A percentile compares a stretch with the other conserved stretches of the same genome.
These are phyloP conservation scores for Rhazya stricta DNA, from an alignment of 257 asterid genomes.

Conservation along the genomic window DNA sequence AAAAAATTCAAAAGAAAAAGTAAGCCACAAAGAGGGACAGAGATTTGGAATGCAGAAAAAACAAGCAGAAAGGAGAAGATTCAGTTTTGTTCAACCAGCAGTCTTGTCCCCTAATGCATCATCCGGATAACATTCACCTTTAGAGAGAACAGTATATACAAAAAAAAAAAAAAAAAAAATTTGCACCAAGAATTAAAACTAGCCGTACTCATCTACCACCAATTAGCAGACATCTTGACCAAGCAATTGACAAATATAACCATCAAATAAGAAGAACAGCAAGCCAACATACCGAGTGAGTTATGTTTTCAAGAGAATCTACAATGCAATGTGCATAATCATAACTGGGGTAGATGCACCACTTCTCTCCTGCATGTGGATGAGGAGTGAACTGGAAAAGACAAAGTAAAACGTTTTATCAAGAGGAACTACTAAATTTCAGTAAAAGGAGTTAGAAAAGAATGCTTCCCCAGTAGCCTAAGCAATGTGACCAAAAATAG, in stretches of 20 bases:
- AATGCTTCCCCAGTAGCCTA: neutral
- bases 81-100: neutral
- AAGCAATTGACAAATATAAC: neutral
- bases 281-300: constrained; percentile 78
- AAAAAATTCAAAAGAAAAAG: neutral
- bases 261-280: neutral
- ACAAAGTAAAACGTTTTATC: constrained; percentile 14
- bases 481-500: neutral
- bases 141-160: neutral
- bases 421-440: constrained; percentile 9
- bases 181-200: neutral
- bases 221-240: neutral
- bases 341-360: constrained; percentile 99
- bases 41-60: neutral
- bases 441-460: neutral
- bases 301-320: constrained; percentile 88
- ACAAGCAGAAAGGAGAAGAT: neutral
- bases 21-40: neutral
- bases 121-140: neutral
- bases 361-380: constrained; percentile 97
- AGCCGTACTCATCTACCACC: neutral
- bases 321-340: constrained; percentile 93
- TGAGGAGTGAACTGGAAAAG: constrained; percentile 84
- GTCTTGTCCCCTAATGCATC: neutral
- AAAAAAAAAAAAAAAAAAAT: neutral